Conservation (phyloP, 768 basidiomycete genomes). For the Lentinula guzmanii region DNA sequence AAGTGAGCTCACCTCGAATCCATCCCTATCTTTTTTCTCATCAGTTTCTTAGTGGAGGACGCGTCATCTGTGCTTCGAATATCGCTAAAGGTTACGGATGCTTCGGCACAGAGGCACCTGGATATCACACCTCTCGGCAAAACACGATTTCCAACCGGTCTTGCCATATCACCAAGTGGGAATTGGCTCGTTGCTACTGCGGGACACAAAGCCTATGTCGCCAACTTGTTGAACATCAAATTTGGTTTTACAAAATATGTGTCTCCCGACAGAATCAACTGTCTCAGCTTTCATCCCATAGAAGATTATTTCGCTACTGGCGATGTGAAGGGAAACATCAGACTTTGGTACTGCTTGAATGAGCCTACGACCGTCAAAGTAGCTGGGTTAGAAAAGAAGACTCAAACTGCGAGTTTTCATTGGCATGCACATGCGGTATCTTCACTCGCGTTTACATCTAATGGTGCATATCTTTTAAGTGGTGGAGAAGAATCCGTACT, state of each 20-base stretch:
- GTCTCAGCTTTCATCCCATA: conserved; percentile 80
- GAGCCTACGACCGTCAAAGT: conserved; percentile 45
- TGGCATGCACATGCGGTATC: conserved; percentile 97
- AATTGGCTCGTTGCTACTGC: conserved; percentile 71
- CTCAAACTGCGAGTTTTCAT: conserved; percentile 82
- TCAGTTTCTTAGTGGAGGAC: conserved; percentile 30
- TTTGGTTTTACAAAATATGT: conserved; percentile 79
- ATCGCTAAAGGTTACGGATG: conserved; percentile 45
- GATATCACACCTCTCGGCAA: conserved; percentile 61
- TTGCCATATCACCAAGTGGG: conserved; percentile 73
- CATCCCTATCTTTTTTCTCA: neutral
- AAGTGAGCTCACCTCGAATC: conserved; percentile 18
- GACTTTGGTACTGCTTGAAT: conserved; percentile 90
- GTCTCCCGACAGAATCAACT: conserved; percentile 74
- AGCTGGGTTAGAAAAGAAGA: conserved; percentile 66
- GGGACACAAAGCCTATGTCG: conserved; percentile 76
- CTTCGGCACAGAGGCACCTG: conserved; percentile 41
- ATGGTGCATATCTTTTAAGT: conserved; percentile 88
- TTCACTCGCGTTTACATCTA: conserved; percentile 78
- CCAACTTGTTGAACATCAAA: conserved; percentile 45
- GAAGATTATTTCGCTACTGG: conserved; percentile 97
- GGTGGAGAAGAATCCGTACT: conserved; percentile 95
- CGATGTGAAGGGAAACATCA: conserved; percentile 76
- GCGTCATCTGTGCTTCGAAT: conserved; percentile 59
- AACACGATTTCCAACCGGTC: conserved; percentile 53